These are phyloP conservation scores for Leersia perrieri DNA, from an alignment of 176 grass and related monocot genomes.

Conservation along the genomic window DNA sequence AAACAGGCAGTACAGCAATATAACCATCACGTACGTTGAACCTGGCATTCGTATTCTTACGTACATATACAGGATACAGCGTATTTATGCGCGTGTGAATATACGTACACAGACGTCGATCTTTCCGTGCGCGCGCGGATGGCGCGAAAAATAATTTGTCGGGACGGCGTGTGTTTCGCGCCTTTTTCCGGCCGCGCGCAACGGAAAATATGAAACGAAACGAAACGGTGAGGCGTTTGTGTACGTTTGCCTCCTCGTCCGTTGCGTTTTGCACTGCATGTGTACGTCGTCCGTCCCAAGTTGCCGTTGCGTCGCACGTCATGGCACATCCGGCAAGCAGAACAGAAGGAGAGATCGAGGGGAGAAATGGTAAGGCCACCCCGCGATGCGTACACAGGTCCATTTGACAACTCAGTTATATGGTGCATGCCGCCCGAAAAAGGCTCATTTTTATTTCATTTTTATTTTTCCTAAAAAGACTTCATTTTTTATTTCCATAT, in stretches of 20 bases:
- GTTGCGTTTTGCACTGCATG: slow-evolving; percentile 1
- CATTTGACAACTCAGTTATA: not conserved
- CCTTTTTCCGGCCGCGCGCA: not conserved
- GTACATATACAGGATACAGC: no score
- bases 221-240: not conserved
- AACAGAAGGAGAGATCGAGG: not conserved
- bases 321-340: not conserved
- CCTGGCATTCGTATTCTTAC: not conserved
- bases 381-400: not conserved
- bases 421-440: no score
- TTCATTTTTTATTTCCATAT: no score
- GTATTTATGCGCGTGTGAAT: not conserved
- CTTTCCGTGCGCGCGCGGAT: not conserved
- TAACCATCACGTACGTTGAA: no score
- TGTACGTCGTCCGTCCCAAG: not conserved
- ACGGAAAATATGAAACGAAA: no score
- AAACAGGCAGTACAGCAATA: no score
- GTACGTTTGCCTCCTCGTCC: not conserved
- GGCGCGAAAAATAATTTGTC: not conserved
- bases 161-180: not conserved
- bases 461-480: no score
- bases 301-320: not conserved
- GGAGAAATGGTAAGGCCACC: not conserved
- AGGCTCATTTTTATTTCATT: no score
- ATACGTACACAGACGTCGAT: not conserved